Conservation (phyloP, 148 eudicot species). For the Vaccinium vitisidaea region DNA sequence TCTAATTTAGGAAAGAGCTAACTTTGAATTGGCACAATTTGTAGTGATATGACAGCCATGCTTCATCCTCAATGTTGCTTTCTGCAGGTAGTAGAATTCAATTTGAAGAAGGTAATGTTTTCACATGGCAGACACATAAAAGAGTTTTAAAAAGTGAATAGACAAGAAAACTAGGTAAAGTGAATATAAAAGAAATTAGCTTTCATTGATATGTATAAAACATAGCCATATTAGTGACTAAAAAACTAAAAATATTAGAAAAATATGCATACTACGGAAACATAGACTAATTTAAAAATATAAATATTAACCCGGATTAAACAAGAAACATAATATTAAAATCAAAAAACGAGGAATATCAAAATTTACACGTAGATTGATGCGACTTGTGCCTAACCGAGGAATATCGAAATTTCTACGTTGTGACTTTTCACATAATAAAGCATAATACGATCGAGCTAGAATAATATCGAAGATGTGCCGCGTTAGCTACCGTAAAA, state of each 20-base stretch:
- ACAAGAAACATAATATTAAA: too few relatives aligned
- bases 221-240: too few relatives aligned
- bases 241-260: too few relatives aligned
- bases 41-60: neutral
- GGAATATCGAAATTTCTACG: neutral
- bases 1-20: neutral
- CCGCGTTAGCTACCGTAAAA: too few relatives aligned
- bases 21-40: neutral
- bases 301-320: too few relatives aligned
- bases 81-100: conserved; percentile 6
- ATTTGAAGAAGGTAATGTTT: conserved; percentile 1
- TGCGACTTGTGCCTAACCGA: neutral
- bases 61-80: neutral
- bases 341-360: too few relatives aligned
- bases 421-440: neutral
- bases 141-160: neutral
- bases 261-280: too few relatives aligned
- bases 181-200: too few relatives aligned
- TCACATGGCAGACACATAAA: neutral
- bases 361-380: neutral
- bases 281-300: too few relatives aligned
- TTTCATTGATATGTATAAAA: too few relatives aligned
- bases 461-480: neutral
- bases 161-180: too few relatives aligned
- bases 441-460: neutral